Base-by-base conservation (phyloP, 208 protist genomes). In the Wallacemonas collosoma region DNA sequence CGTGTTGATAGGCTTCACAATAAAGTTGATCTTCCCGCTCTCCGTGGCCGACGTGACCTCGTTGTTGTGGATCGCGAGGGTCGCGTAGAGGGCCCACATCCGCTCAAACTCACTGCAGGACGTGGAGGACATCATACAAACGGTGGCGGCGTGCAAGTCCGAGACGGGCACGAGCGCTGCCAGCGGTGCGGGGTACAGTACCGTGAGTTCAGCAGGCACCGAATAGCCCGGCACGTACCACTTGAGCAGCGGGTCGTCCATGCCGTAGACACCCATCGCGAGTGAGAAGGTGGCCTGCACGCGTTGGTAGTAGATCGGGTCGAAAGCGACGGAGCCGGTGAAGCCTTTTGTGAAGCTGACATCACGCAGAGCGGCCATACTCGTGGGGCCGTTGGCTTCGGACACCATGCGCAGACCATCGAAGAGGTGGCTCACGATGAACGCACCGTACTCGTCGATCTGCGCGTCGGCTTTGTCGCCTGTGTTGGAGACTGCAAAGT, bases 391-490 rank as follows among this genome's bases (percentile, higher is more conserved):
- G 11, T 69, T 63, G 11, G 85, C 83, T 35, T 65, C n/a, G 1
- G 79, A 57, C 12, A 96, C 48, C 68, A 89, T 77, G 53, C 80
- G 76, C 44, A 96, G 85, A 6, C 79, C 89, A 63, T 96, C 91
- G 55, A 93, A 86, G 1, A 96, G 75, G 75, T 94, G 79, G 73
- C 88, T 93, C 58, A 94, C 68, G 45, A 92, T 76, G 67, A 83
- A 92, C n/a, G 91, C 86, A n/a, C 82, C 82, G 72, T 85, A 89
- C 48, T 93, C 79, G 62, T 94, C 89, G n/a, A 95, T 55, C 5
- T 56, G 38, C 8, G 56, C 56, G 36, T 62, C 56, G 17, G 56
- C 60, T 12, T 26, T 38, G 60, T 65, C 36, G 5, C n/a, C 60
- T 6, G 43, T 36, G 48, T 67, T 61, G 53, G 17, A 65, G 26